These are phyloP conservation scores for Kodamaea leandrae DNA, from an alignment of 805 yeast species.

Conservation along the genomic window DNA sequence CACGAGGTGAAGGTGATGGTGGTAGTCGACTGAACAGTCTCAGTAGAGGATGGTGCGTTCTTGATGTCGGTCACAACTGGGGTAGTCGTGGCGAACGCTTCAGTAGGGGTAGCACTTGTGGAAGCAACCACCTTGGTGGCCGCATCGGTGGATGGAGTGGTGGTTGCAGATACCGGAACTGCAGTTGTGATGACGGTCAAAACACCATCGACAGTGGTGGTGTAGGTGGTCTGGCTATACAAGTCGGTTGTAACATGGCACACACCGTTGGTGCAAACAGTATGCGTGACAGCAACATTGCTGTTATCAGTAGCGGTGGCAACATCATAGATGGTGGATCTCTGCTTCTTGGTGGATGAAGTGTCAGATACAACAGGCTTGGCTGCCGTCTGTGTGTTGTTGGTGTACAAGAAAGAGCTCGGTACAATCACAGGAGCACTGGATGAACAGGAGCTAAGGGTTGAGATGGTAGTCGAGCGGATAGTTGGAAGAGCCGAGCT, in stretches of 20 bases:
- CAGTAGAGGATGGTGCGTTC: conserved; percentile 13
- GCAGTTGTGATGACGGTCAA: conserved; percentile 38
- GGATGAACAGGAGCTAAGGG: conserved; percentile 6
- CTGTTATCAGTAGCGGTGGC: conserved; percentile 25
- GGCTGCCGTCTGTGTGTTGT: conserved; percentile 8
- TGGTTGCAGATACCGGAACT: conserved; percentile 20
- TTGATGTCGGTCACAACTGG: neutral
- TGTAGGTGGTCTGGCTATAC: conserved; percentile 31
- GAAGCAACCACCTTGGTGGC: neutral
- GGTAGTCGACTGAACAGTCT: conserved; percentile 22
- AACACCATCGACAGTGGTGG: conserved; percentile 38
- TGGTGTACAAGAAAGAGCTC: conserved; percentile 12
- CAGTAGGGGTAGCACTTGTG: neutral
- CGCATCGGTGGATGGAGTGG: neutral
- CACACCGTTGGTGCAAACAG: conserved; percentile 30
- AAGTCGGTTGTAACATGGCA: conserved; percentile 37
- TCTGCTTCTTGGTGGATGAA: conserved; percentile 7
- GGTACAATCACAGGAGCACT: conserved; percentile 10
- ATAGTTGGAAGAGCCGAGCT: conserved; percentile 9
- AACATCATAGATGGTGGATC: conserved; percentile 20
- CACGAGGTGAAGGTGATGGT: conserved; percentile 40
- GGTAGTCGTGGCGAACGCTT: neutral
- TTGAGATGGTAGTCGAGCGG: conserved; percentile 8
- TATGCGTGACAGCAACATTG: conserved; percentile 21
- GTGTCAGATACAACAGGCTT: neutral